These are phyloP conservation scores for Penicillium thymicola DNA, from an alignment of 2,329 filamentous ascomycete genomes.

Conservation along the genomic window DNA sequence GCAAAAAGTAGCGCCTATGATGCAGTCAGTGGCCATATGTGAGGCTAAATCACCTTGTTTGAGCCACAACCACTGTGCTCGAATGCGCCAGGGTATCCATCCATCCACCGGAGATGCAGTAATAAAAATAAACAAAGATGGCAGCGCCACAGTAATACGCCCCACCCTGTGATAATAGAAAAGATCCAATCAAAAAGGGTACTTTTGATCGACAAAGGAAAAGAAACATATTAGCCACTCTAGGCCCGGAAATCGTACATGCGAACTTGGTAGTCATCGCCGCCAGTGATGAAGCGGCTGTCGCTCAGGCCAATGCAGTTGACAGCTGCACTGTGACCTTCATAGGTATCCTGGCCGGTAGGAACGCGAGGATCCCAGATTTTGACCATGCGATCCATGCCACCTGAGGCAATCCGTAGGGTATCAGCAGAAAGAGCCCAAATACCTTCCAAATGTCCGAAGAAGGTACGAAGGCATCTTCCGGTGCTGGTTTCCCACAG, in stretches of 20 bases:
- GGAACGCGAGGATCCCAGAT: constrained; percentile 91
- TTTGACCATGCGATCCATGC: constrained; percentile 93
- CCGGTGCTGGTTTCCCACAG: constrained; percentile 86
- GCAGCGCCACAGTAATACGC: neutral
- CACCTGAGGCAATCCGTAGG: constrained; percentile 80
- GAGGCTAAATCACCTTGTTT: neutral
- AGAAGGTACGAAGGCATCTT: constrained; percentile 84
- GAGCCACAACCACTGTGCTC: neutral
- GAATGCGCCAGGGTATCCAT: constrained; percentile 23
- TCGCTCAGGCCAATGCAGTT: constrained; percentile 92
- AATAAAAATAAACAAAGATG: constrained; percentile 1
- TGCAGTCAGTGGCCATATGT: neutral
- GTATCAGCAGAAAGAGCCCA: constrained; percentile 91
- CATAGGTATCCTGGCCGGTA: constrained; percentile 87
- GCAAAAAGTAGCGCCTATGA: constrained; percentile 1
- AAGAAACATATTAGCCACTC: neutral
- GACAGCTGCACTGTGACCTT: constrained; percentile 84
- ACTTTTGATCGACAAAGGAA: neutral
- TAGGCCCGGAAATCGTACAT: constrained; percentile 68
- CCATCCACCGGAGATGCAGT: constrained; percentile 11
- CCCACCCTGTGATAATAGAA: neutral
- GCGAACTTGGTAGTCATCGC: constrained; percentile 88
- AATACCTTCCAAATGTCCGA: constrained; percentile 92
- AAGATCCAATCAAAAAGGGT: neutral
- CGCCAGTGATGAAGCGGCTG: constrained; percentile 81